Evolutionary conservation across 139 green algal species (phyloP).

Genomic region (Dunaliella sp.): DNA sequence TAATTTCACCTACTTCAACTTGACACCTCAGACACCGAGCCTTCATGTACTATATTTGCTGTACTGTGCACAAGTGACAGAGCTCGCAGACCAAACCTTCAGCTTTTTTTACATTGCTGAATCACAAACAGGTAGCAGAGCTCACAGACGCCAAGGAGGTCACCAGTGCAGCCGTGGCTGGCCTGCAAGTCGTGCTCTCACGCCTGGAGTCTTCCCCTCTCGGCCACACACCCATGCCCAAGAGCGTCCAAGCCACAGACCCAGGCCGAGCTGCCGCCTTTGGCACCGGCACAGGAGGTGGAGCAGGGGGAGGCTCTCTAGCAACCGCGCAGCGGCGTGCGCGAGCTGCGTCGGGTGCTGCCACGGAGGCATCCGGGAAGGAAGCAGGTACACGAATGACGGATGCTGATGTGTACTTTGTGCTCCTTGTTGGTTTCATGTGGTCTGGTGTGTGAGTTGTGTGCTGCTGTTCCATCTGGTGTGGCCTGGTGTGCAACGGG

Average conservation of each 20-base stretch:
- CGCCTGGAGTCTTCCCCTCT: slow-evolving; percentile 37
- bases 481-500: no score
- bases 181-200: slow-evolving; percentile 50
- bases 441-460: no score
- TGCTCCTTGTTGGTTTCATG: no score
- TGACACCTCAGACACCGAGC: no score
- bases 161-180: slow-evolving; percentile 39
- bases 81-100: neutral
- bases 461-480: no score
- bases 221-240: neutral
- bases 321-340: neutral
- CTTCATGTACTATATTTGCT: neutral
- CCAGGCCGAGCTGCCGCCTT: neutral
- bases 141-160: slow-evolving; percentile 48
- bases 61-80: neutral
- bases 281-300: neutral
- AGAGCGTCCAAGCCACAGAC: neutral
- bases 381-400: no score
- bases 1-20: no score
- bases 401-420: no score
- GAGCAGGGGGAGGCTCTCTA: neutral
- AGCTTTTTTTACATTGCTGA: neutral
- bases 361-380: no score
- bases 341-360: no score
- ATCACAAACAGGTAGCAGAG: slow-evolving; percentile 30